Base-by-base conservation (phyloP, 805 yeast species). In the Nakazawaea peltata region DNA sequence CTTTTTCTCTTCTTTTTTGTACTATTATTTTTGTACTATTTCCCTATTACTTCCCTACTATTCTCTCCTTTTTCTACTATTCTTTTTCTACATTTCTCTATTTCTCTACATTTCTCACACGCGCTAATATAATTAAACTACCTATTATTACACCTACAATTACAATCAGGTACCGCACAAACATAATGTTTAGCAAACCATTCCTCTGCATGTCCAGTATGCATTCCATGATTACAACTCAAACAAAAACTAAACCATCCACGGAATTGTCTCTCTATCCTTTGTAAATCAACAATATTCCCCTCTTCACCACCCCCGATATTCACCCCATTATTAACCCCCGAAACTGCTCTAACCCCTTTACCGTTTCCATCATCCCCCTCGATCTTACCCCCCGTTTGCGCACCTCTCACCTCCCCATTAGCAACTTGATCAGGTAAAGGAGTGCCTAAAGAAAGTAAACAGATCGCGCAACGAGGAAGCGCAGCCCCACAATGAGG, bases 81-180 rank as follows among this genome's bases (percentile, higher is more conserved):
- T n/a, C n/a, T n/a, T n/a, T n/a, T n/a, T n/a, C n/a, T n/a, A n/a
- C n/a, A n/a, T n/a, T n/a, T n/a, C n/a, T n/a, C n/a, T n/a, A n/a
- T n/a, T n/a, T n/a, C n/a, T n/a, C n/a, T n/a, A n/a, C n/a, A n/a
- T n/a, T n/a, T n/a, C n/a, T n/a, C n/a, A n/a, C n/a, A n/a, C n/a
- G n/a, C n/a, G n/a, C n/a, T n/a, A n/a, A n/a, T n/a, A n/a, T n/a
- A n/a, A n/a, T n/a, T n/a, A n/a, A 8, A 25, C 19, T 27, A 28
- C 23, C 23, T 68, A 46, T 71, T 76, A 47, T 81, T 81, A 54
- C 97, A 90, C 33, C 74, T 65, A 50, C 98, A 90, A 27, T 68
- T 65, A 50, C 98, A 90, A 28, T 87, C 94, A 0, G 97, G 96
- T 3, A 90, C 95, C 0, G 98, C 97, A 50, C 98, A 90, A 1